Evolutionary conservation across 257 asterid species (phyloP).

Genomic region (Capsicum pubescens): DNA sequence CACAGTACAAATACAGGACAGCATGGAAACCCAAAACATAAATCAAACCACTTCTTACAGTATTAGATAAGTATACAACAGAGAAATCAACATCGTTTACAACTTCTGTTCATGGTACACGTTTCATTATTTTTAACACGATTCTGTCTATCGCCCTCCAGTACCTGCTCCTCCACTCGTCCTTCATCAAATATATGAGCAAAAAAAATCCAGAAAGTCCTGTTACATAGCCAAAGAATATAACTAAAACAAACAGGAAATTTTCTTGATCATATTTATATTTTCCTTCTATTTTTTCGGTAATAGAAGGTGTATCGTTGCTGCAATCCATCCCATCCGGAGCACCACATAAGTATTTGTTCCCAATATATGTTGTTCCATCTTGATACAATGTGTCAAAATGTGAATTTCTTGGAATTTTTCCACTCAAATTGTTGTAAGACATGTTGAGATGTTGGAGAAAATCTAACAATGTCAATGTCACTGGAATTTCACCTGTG

Average conservation of each 20-base stretch:
- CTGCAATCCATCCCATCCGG: conserved; percentile 32
- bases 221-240: conserved; percentile 24
- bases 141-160: conserved; percentile 34
- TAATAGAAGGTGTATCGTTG: neutral
- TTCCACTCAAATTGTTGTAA: conserved; percentile 32
- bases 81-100: neutral
- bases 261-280: neutral
- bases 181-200: conserved; percentile 18
- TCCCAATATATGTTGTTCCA: conserved; percentile 25
- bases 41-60: neutral
- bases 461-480: neutral
- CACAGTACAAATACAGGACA: neutral
- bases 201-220: conserved; percentile 15
- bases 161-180: conserved; percentile 23
- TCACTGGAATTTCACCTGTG: conserved; percentile 27
- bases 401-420: conserved; percentile 18
- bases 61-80: neutral
- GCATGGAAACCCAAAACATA: neutral
- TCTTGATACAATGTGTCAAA: conserved; percentile 25
- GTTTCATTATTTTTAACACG: conserved; percentile 10
- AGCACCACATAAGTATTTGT: conserved; percentile 22
- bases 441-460: conserved; percentile 26
- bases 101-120: neutral
- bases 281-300: neutral
- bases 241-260: neutral